Conservation (phyloP, 1,284 basidiomycete genomes). For the Cystobasidium sp. region DNA sequence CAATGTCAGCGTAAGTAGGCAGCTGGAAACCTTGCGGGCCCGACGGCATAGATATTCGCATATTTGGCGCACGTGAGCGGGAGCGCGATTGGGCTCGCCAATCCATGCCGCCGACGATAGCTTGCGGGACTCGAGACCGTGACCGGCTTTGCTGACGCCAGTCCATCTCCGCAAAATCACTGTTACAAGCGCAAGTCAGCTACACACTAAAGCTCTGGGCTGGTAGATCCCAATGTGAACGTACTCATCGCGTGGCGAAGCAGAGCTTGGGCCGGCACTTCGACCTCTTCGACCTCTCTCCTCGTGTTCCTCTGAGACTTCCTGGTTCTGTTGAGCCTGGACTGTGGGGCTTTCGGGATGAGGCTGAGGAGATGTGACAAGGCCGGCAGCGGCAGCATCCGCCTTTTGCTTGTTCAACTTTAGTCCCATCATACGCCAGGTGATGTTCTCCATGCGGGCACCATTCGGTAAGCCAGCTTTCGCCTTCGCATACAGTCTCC, state of each 20-base stretch:
- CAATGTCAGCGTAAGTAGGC: constrained; percentile 30
- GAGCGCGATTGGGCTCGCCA: constrained; percentile 61
- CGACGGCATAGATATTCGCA: constrained; percentile 32
- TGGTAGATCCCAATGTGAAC: constrained; percentile 34
- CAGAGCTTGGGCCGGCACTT: constrained; percentile 54
- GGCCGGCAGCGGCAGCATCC: constrained; percentile 20
- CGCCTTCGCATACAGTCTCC: constrained; percentile 92
- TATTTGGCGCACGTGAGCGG: constrained; percentile 53
- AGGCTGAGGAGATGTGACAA: not conserved
- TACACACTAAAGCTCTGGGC: not conserved
- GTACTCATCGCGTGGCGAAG: constrained; percentile 62
- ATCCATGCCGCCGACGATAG: constrained; percentile 57
- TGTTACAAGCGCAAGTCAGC: not conserved
- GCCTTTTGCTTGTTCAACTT: constrained; percentile 75
- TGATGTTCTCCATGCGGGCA: constrained; percentile 94
- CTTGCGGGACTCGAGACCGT: constrained; percentile 76
- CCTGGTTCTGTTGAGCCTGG: constrained; percentile 3
- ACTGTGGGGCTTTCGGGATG: not conserved
- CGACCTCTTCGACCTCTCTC: constrained; percentile 66
- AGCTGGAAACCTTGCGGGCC: constrained; percentile 31
- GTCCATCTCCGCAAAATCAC: constrained; percentile 71
- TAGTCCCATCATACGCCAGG: constrained; percentile 98
- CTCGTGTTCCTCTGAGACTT: constrained; percentile 40
- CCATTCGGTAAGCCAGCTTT: constrained; percentile 86
- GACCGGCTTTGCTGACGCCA: constrained; percentile 92